A percentile compares a stretch with the other conserved stretches of the same genome.
phyloP scores from a whole-genome alignment of 345 rosid genomes.

The Euphorbia pulcherrima region DNA sequence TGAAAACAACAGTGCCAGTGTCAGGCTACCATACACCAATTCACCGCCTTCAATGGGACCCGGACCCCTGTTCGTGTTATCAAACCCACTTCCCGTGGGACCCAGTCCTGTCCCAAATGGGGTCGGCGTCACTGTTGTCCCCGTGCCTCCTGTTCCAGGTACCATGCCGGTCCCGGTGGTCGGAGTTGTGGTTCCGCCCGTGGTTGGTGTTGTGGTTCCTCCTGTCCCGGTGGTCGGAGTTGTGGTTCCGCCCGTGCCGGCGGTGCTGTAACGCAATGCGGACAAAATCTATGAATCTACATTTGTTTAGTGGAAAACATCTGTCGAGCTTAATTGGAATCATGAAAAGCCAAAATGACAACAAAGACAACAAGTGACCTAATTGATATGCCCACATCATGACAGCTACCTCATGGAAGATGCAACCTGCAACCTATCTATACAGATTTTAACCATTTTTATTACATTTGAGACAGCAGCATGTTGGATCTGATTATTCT shows the following conservation, averaged over 20 bases:
- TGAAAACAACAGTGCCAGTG: conserved; percentile 19
- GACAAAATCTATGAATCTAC: neutral
- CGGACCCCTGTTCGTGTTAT: conserved; percentile 16
- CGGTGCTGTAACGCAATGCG: neutral
- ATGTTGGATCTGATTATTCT: conserved; percentile 16
- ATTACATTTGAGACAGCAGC: no score
- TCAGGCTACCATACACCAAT: conserved; percentile 13
- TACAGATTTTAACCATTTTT: neutral
- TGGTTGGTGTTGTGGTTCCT: neutral
- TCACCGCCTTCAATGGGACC: conserved; percentile 9
- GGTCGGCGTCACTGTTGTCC: conserved; percentile 20
- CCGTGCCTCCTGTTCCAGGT: conserved; percentile 19
- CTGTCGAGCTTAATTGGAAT: conserved; percentile 13
- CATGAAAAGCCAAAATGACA: neutral
- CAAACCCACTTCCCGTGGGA: conserved; percentile 29
- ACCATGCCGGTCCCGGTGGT: conserved; percentile 17
- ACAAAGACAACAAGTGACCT: neutral
- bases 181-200: conserved; percentile 20
- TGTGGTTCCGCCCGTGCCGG: neutral
- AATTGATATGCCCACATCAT: conserved; percentile 31
- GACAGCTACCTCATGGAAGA: conserved; percentile 26
- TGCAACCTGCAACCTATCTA: neutral
- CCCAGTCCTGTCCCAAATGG: conserved; percentile 30
- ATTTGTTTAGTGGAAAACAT: conserved; percentile 5
- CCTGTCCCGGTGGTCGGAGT: conserved; percentile 19